Evolutionary conservation across 768 basidiomycete genomes (phyloP).

Genomic region (Lenzites betulinus): DNA sequence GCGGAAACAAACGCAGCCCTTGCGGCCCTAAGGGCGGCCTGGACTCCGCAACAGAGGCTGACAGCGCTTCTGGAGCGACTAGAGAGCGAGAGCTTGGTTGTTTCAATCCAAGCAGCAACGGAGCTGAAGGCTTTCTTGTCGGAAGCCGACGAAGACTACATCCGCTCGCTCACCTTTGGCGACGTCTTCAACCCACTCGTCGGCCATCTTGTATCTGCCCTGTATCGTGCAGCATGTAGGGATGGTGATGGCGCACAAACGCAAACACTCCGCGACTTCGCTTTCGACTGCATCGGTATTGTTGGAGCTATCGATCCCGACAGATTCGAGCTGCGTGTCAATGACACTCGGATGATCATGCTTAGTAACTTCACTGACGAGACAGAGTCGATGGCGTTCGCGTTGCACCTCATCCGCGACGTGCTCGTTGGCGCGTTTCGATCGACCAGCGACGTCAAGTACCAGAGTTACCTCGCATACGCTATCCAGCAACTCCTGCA

Average conservation of each 20-base stretch:
- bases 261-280: slow-evolving; percentile 65
- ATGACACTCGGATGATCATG: slow-evolving; percentile 68
- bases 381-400: slow-evolving; percentile 75
- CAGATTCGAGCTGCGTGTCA: slow-evolving; percentile 68
- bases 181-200: slow-evolving; percentile 83
- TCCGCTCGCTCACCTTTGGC: slow-evolving; percentile 71
- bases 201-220: slow-evolving; percentile 62
- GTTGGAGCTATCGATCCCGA: slow-evolving; percentile 96
- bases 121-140: slow-evolving; percentile 75
- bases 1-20: slow-evolving; percentile 44
- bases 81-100: slow-evolving; percentile 76
- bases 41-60: slow-evolving; percentile 57
- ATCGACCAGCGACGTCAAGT: slow-evolving; percentile 90
- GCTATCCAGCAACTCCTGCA: slow-evolving; percentile 89
- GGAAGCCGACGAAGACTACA: slow-evolving; percentile 48
- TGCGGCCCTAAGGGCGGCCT: slow-evolving; percentile 45
- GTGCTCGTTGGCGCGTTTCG: slow-evolving; percentile 89
- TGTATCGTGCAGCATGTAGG: slow-evolving; percentile 71
- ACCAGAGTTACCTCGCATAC: slow-evolving; percentile 87
- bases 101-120: slow-evolving; percentile 68
- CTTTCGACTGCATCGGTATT: slow-evolving; percentile 89
- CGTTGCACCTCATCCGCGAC: slow-evolving; percentile 81
- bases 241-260: slow-evolving; percentile 78
- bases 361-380: slow-evolving; percentile 81
- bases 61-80: slow-evolving; percentile 72